A percentile compares a stretch with the other conserved stretches of the same genome.
Evolutionary conservation across 495 filamentous ascomycete species (phyloP).

Genomic region (Gamarada debralockiae): DNA sequence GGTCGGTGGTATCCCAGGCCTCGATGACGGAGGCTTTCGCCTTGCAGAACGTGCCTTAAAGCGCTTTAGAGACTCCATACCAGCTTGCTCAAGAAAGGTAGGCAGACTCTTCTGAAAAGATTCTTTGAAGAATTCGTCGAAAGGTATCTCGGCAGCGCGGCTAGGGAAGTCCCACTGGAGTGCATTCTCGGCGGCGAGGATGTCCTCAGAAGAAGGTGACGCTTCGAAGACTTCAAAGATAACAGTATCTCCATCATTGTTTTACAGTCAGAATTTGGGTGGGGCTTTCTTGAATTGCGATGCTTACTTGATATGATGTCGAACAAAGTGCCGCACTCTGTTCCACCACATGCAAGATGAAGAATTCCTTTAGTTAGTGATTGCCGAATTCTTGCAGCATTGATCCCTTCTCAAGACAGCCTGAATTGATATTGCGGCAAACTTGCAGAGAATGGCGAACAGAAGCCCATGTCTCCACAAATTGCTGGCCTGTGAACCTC

Average conservation of each 20-base stretch:
- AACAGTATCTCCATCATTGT: no score
- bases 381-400: conserved; percentile 32
- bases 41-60: conserved; percentile 49
- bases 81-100: conserved; percentile 54
- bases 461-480: conserved; percentile 25
- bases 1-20: conserved; percentile 45
- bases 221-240: conserved; percentile 48
- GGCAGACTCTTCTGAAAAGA: conserved; percentile 45
- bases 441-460: conserved; percentile 31
- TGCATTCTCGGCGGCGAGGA: conserved; percentile 36
- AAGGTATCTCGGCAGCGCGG: conserved; percentile 31
- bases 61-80: conserved; percentile 45
- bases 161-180: conserved; percentile 49
- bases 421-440: conserved; percentile 30
- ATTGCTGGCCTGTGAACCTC: conserved; percentile 15
- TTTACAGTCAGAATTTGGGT: conserved; percentile 6
- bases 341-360: conserved; percentile 45
- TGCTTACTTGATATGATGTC: conserved; percentile 34
- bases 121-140: conserved; percentile 30
- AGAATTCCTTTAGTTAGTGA: conserved; percentile 26
- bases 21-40: conserved; percentile 43
- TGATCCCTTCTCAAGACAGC: conserved; percentile 33
- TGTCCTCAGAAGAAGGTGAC: conserved; percentile 35
- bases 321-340: conserved; percentile 58
- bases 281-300: background rate